phyloP scores from a whole-genome alignment of 139 green algal genomes.

The Coelastrella sp. region DNA sequence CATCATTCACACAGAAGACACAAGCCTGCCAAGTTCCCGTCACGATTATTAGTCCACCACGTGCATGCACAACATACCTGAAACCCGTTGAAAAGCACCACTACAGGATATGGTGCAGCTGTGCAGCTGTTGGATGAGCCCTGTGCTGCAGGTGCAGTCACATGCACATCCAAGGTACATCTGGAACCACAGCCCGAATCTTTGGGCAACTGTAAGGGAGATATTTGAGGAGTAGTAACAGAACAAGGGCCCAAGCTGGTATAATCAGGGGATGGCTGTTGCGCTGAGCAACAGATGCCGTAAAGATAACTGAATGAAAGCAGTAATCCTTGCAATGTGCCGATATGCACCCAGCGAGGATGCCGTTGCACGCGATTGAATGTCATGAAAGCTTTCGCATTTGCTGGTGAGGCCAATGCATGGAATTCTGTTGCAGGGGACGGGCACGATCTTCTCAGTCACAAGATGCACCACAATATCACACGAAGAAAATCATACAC shows the following conservation, averaged over 20 bases:
- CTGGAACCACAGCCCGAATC: constrained; percentile 5
- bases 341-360: too few species aligned
- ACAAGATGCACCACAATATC: too few species aligned
- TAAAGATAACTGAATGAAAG: neutral
- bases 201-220: neutral
- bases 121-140: neutral
- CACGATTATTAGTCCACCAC: too few species aligned
- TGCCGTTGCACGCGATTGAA: too few species aligned
- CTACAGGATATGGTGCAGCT: neutral
- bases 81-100: constrained; percentile 40
- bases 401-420: too few species aligned
- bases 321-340: too few species aligned
- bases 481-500: too few species aligned
- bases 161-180: neutral
- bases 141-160: neutral
- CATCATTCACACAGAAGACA: too few species aligned
- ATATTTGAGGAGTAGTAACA: neutral
- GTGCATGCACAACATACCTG: neutral
- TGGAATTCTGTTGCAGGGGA: too few species aligned
- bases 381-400: too few species aligned
- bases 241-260: neutral
- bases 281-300: neutral
- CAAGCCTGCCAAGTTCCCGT: too few species aligned
- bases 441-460: too few species aligned
- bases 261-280: neutral